These are phyloP conservation scores for Penicillium sp. DNA, from an alignment of 2,329 filamentous ascomycete species.

Conservation along the genomic window DNA sequence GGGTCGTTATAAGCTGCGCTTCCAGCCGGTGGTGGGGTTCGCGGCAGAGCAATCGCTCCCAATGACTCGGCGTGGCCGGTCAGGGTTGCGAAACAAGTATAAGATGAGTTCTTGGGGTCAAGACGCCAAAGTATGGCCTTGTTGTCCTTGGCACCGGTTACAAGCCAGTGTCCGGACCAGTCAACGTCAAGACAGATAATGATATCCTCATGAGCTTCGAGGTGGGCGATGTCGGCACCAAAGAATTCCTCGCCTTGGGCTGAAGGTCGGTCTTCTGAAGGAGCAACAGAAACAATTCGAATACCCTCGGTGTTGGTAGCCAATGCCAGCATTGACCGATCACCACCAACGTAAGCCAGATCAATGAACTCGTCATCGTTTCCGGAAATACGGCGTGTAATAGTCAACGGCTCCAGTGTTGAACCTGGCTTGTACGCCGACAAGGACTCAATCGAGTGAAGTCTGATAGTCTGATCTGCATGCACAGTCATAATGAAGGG, in stretches of 20 bases:
- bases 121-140: slow-evolving; percentile 86
- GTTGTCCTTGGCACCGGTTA: slow-evolving; percentile 94
- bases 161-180: slow-evolving; percentile 96
- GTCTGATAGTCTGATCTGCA: slow-evolving; percentile 77
- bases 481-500: slow-evolving; percentile 75
- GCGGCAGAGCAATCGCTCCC: slow-evolving; percentile 80
- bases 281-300: slow-evolving; percentile 68
- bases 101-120: slow-evolving; percentile 68
- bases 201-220: slow-evolving; percentile 91
- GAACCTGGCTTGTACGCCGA: slow-evolving; percentile 35
- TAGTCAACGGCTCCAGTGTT: slow-evolving; percentile 53
- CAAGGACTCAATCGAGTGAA: slow-evolving; percentile 56
- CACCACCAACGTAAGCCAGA: slow-evolving; percentile 74
- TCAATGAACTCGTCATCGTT: slow-evolving; percentile 98
- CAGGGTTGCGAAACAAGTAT: slow-evolving; percentile 73
- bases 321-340: slow-evolving; percentile 76
- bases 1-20: slow-evolving; percentile 69
- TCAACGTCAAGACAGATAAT: slow-evolving; percentile 91
- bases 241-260: slow-evolving; percentile 58
- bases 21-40: slow-evolving; percentile 59
- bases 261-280: slow-evolving; percentile 28
- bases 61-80: slow-evolving; percentile 92
- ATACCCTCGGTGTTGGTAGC: slow-evolving; percentile 95
- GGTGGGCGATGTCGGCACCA: slow-evolving; percentile 77
- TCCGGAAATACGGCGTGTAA: slow-evolving; percentile 78